Base-by-base conservation (phyloP, 176 grass and related monocot genomes). In the Thinopyrum elongatum region DNA sequence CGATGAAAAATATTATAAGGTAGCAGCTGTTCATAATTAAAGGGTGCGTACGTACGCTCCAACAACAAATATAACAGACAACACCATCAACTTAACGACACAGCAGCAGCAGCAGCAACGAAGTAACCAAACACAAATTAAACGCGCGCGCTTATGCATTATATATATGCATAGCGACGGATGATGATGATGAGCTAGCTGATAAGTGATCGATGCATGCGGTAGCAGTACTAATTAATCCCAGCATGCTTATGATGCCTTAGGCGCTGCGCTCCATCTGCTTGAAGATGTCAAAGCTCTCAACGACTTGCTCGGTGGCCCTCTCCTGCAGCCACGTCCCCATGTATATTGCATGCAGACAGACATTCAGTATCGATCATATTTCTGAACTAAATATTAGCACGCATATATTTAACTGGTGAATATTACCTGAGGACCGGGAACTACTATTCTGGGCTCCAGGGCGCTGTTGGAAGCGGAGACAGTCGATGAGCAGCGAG, bases 261-360 rank as follows among this genome's bases (percentile, higher is more conserved):
- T 94, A 92, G 80, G 59, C 84, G 88, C 80, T 97, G 84, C 83
- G 88, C 73, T 97, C 90, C 66, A 97, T 83, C 85, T 94, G 94
- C 92, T 91, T 94, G 92, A 97, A 94, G 84, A 97, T 89, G 82
- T 97, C 94, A 78, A 95, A 97, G 76, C 88, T 88, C 85, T 97
- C 92, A 23, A 90, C 63, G 62, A 73, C 90, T 46, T 90, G 94
- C 69, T 83, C 88, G 71, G 71, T 94, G 38, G 76, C 81, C 65
- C 92, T 89, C 85, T 92, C 94, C 92, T 97, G 87, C 42, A 88
- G 72, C 72, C 51, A 51, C 7, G 22, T 27, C 25, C 7, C 70
- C 39, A 74, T 72, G 35, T 65, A 29, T 41, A 41, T n/a, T 21
- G n/a, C 22, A 72, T 74, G 14, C 53, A 58, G 53, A 75, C 47